Percentiles rank a stretch among this genome's conserved stretches.
phyloP scores from a whole-genome alignment of 805 yeast species.

The Barnettozyma siamensis region DNA sequence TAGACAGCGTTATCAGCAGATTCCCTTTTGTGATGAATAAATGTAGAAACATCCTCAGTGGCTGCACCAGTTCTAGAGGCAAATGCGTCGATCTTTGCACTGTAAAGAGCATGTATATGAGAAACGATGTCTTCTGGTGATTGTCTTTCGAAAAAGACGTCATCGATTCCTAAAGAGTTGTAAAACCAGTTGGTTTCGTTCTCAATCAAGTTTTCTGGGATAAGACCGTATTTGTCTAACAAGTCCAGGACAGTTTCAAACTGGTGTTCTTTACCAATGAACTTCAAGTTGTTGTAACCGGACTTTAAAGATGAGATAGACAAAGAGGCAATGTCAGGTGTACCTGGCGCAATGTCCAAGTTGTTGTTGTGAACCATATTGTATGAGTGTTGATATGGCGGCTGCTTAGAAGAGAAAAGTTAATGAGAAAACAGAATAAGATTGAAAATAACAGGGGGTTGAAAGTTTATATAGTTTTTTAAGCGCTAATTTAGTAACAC shows the following conservation, averaged over 20 bases:
- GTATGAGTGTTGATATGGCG: neutral
- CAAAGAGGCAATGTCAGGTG: conserved; percentile 35
- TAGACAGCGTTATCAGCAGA: conserved; percentile 84
- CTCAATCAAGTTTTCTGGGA: conserved; percentile 83
- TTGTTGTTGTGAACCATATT: conserved; percentile 6
- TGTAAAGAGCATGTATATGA: conserved; percentile 82
- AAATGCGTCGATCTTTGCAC: conserved; percentile 88
- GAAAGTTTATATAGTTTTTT: no score
- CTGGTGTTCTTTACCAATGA: conserved; percentile 77
- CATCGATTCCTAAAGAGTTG: conserved; percentile 82
- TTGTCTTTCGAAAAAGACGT: conserved; percentile 85
- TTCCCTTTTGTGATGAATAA: conserved; percentile 75
- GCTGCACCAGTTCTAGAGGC: conserved; percentile 37
- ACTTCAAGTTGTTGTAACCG: conserved; percentile 73
- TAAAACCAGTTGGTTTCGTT: conserved; percentile 88
- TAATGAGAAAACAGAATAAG: neutral
- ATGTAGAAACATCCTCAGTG: conserved; percentile 31
- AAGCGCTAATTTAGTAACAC: no score
- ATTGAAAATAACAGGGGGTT: no score
- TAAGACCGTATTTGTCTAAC: conserved; percentile 77
- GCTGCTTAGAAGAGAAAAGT: neutral
- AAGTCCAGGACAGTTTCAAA: conserved; percentile 75
- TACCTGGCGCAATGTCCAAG: neutral
- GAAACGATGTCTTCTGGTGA: conserved; percentile 72
- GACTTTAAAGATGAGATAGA: conserved; percentile 37